A percentile compares a stretch with the other conserved stretches of the same genome.
phyloP scores from a whole-genome alignment of 2,329 filamentous ascomycete genomes.

The Beauveria asiatica region DNA sequence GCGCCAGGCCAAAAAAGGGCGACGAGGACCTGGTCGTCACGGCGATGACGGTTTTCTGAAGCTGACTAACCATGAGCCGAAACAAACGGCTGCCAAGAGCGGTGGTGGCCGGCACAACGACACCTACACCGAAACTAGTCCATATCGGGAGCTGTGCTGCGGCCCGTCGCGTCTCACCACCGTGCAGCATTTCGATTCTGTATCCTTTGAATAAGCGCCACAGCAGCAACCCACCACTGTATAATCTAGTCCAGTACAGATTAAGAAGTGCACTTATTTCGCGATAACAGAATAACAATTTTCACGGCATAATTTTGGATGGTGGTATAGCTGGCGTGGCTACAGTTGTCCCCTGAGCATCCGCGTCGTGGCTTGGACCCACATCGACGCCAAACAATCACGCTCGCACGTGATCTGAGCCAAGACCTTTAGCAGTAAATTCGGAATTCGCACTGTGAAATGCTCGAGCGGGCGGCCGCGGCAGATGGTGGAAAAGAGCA shows the following conservation, averaged over 20 bases:
- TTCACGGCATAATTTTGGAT: not conserved
- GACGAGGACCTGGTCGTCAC: conserved; percentile 21
- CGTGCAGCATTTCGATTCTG: not conserved
- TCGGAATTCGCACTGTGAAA: conserved; percentile 1
- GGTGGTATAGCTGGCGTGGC: not conserved
- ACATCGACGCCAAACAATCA: not conserved
- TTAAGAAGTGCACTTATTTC: not conserved
- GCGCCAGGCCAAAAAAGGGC: not conserved
- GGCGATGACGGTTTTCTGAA: conserved; percentile 24
- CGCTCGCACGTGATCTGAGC: not conserved
- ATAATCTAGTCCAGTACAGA: accelerated
- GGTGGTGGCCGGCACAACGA: not conserved
- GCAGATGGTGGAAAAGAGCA: not conserved
- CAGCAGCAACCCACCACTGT: not conserved
- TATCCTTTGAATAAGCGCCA: not conserved
- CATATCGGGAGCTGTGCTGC: not conserved
- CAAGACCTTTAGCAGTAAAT: not conserved
- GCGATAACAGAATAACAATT: not conserved
- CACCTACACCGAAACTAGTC: not conserved
- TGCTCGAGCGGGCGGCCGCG: not conserved
- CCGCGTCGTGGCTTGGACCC: not conserved
- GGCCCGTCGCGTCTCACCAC: conserved; percentile 10
- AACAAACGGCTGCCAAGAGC: not conserved
- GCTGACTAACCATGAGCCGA: not conserved
- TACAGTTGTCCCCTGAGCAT: not conserved